Base-by-base conservation (phyloP, 2,329 filamentous ascomycete species). In the Monosporascus sp. region DNA sequence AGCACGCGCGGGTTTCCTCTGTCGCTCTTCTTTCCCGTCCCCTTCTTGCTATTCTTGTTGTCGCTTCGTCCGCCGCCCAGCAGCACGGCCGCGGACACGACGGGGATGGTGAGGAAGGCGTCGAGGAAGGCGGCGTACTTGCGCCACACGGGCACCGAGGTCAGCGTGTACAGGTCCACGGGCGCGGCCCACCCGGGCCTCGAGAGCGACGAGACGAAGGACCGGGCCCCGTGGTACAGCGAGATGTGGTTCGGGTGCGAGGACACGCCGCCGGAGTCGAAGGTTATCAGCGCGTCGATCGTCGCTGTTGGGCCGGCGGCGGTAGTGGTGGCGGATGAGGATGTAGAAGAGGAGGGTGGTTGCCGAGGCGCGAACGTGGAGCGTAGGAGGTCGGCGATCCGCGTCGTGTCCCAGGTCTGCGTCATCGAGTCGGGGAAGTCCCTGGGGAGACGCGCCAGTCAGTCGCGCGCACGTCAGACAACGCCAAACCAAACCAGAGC, bases 211-310 rank as follows among this genome's bases (percentile, higher is more conserved):
- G 79, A 74, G 51, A 95, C 70, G 69, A 96, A 97, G 48, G 81
- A 72, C 46, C 83, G 81, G 7, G 91, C 90, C 53, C 93, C 94
- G 69, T 89, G 81, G 74, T 91, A 91, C 8, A 97, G 82, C 6
- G 91, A 91, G 58, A 89, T 88, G 75, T 99, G 94, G 76, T 99
- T 99, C 22, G 91, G 91, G 72, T 99, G 94, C 44, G 83, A 83
- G 54, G 91, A 96, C 48, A 99, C 80, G 55, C 94, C 94, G 48
- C 73, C 59, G n/a, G 72, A 68, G 74, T 99, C 94, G 68, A 99
- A 99, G 31, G 94, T 99, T 60, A 99, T 78, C 61, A 99, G 80
- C 27, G 87, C 81, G 71, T 96, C 91, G 66, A 96, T 90, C 50
- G 76, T 78, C 49, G 78, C 75, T 1, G 71, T 72, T 9, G 79